Evolutionary conservation across 2,329 filamentous ascomycete genomes (phyloP).

Genomic region (Albophoma yamanashiensis): DNA sequence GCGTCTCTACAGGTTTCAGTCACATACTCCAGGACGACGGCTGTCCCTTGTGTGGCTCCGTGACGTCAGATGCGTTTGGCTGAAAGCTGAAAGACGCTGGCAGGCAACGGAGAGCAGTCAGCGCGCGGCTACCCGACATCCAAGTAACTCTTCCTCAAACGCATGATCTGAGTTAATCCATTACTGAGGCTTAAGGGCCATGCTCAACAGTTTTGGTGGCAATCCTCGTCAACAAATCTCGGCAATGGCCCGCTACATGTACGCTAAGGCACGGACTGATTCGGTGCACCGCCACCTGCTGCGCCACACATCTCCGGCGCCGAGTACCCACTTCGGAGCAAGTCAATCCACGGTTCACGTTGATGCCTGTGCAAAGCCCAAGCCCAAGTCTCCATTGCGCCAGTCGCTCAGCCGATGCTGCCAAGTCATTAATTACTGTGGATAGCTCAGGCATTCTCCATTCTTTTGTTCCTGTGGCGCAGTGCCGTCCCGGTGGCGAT

Average conservation of each 20-base stretch:
- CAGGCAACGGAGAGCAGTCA: not conserved
- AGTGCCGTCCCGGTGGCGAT: not conserved
- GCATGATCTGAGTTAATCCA: no score
- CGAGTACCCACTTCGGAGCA: no score
- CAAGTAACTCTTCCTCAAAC: no score
- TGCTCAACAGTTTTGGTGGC: not conserved
- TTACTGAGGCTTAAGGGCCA: not conserved
- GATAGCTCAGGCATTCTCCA: not conserved
- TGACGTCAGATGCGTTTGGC: no score
- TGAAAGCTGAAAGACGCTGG: no score
- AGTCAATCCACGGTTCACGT: no score
- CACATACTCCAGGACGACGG: no score
- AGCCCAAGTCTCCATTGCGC: not conserved
- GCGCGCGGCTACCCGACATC: not conserved
- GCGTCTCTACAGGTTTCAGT: no score
- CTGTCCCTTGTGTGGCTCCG: no score
- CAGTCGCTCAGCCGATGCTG: not conserved
- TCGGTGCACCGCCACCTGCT: not conserved
- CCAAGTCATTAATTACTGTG: not conserved
- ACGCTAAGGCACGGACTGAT: not conserved
- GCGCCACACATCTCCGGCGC: not conserved
- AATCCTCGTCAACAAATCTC: not conserved
- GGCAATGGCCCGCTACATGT: no score
- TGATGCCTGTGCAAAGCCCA: not conserved
- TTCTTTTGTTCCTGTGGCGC: not conserved